phyloP scores from a whole-genome alignment of 2,329 filamentous ascomycete species.

The Beauveria brongniartii region DNA sequence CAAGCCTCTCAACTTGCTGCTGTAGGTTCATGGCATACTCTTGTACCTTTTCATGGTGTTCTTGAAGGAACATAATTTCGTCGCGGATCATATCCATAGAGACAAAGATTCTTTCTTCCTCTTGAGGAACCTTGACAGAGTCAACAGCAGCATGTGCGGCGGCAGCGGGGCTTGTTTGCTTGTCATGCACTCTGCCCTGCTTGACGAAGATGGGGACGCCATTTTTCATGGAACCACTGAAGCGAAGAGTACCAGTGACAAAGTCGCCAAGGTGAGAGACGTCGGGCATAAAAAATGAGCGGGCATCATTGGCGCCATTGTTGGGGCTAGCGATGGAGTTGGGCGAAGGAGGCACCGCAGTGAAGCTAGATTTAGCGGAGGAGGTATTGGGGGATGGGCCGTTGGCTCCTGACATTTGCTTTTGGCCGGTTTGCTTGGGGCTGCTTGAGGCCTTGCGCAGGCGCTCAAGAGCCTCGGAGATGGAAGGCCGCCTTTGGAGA shows the following conservation, averaged over 20 bases:
- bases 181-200: constrained; percentile 42
- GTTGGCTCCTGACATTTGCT: constrained; percentile 17
- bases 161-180: constrained; percentile 24
- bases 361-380: constrained; percentile 33
- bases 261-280: constrained; percentile 50
- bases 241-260: constrained; percentile 45
- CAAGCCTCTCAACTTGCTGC: constrained; percentile 41
- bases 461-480: constrained; percentile 27
- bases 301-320: constrained; percentile 35
- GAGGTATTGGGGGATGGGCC: constrained; percentile 29
- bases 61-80: constrained; percentile 46
- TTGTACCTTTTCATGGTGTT: constrained; percentile 48
- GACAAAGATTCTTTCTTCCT: constrained; percentile 51
- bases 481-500: constrained; percentile 21
- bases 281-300: constrained; percentile 47
- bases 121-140: constrained; percentile 40
- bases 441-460: constrained; percentile 29
- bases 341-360: constrained; percentile 32
- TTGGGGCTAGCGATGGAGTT: constrained; percentile 27
- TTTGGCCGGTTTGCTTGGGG: constrained; percentile 19
- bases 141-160: constrained; percentile 41
- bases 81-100: constrained; percentile 55
- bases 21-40: constrained; percentile 46
- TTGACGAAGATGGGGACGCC: constrained; percentile 50
- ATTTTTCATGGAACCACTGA: constrained; percentile 42